Evolutionary conservation across 495 filamentous ascomycete species (phyloP), one percentile per base, ranked within the genome.

Genomic region (Penicillium arizonense): DNA sequence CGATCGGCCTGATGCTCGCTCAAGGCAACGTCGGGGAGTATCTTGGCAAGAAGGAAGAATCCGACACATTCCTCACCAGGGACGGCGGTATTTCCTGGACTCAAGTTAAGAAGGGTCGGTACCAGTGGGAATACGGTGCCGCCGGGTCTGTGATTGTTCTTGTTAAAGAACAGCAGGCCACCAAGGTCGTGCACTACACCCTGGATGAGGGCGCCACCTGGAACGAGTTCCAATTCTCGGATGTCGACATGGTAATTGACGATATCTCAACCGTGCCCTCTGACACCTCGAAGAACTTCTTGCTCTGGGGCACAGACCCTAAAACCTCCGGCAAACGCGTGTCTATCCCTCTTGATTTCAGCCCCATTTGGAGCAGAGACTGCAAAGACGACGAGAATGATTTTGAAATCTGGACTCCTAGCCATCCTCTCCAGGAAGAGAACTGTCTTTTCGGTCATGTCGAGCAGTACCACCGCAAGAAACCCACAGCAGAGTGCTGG

Each of bases 121-220:
- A 90, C 71, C 85, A 87, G 71, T 99, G 90, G 89, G 90, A 96
- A 58, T 95, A 86, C 59, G 94, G 94, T 47, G 95, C 97, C 56
- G 89, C 95, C 64, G 95, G 95, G 14, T 91, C 89, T 1, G 82
- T 97, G 57, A 80, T 97, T 49, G 90, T 96, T 26, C 85, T 99
- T 47, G 90, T 91, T 24, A 69, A 81, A 39, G 77, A 87, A 48
- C 68, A 65, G 8, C 70, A 71, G 44, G 76, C 85, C 41, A 91
- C 90, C 4, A 85, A 88, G 39, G 63, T 74, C 0, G 68, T 97
- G 41, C 81, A 79, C 52, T 97, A 91, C 71, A 86, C 89, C 34
- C 73, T 88, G 9, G 86, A 97, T 61, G 84, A 89, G 57, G 95
- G 95, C 41, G 65, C 77, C 10, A 84, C 69, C 5, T 99, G 94